phyloP scores from a whole-genome alignment of 2,329 filamentous ascomycete genomes.

The Pseudogymnoascus sp. region DNA sequence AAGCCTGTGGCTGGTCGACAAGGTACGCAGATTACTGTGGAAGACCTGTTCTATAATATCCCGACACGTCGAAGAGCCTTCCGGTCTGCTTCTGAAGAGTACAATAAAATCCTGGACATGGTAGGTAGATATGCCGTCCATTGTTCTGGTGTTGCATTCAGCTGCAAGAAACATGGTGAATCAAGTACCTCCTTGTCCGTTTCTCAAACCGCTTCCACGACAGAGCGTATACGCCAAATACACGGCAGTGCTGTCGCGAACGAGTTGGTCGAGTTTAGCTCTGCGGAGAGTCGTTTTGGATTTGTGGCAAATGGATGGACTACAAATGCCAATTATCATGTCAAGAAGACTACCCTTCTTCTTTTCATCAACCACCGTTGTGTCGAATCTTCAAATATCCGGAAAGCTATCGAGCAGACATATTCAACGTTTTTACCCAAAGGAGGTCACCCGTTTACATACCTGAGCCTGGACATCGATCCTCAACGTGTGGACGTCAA shows the following conservation, averaged over 20 bases:
- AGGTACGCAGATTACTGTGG: constrained; percentile 92
- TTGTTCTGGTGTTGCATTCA: constrained; percentile 84
- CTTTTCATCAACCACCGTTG: constrained; percentile 95
- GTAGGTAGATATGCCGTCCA: constrained; percentile 91
- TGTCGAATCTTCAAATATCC: constrained; percentile 82
- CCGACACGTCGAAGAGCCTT: constrained; percentile 84
- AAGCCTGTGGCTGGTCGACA: constrained; percentile 79
- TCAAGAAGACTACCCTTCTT: constrained; percentile 79
- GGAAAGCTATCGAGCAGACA: constrained; percentile 83
- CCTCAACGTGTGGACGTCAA: constrained; percentile 92
- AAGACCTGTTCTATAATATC: constrained; percentile 96
- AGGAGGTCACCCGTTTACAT: constrained; percentile 87
- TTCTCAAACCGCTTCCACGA: constrained; percentile 60
- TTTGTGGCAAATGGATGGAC: constrained; percentile 76
- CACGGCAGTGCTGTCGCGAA: constrained; percentile 79
- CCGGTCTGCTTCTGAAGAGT: constrained; percentile 85
- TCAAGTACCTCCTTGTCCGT: constrained; percentile 75
- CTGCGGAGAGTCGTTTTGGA: constrained; percentile 68
- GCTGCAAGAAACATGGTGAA: constrained; percentile 94
- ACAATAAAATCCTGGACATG: constrained; percentile 94
- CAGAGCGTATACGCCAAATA: constrained; percentile 84
- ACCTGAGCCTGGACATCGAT: constrained; percentile 87
- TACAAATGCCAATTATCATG: constrained; percentile 90
- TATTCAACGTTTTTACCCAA: constrained; percentile 86
- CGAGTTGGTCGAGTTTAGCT: constrained; percentile 71